Evolutionary conservation across 257 asterid species (phyloP).

Genomic region (Gentiana straminea): DNA sequence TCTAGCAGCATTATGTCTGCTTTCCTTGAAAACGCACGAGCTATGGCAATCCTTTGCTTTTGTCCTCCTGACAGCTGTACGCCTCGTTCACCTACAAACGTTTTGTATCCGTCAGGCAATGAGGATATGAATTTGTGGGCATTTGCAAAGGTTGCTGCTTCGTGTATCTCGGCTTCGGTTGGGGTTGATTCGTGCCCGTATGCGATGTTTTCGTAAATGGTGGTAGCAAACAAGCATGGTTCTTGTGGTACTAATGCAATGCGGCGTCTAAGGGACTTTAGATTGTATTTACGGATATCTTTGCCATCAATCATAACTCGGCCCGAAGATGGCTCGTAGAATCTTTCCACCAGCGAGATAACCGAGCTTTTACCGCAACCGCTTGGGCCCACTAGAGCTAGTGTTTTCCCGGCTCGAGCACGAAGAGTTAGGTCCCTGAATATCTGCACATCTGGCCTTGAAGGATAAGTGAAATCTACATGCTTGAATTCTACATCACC

Average conservation of each 20-base stretch:
- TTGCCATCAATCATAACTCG: constrained; percentile 66
- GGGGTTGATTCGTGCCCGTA: constrained; percentile 61
- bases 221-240: constrained; percentile 70
- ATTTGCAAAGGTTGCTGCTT: constrained; percentile 66
- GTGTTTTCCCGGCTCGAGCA: constrained; percentile 69
- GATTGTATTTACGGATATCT: constrained; percentile 66
- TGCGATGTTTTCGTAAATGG: constrained; percentile 67
- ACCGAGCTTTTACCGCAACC: constrained; percentile 81
- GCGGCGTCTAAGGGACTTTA: constrained; percentile 52
- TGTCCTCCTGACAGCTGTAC: constrained; percentile 80
- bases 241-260: constrained; percentile 75
- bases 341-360: constrained; percentile 49
- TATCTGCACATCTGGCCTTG: constrained; percentile 50
- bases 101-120: constrained; percentile 43
- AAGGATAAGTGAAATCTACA: constrained; percentile 73
- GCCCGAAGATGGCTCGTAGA: constrained; percentile 76
- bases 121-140: constrained; percentile 52
- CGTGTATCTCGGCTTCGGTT: constrained; percentile 58
- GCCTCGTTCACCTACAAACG: constrained; percentile 71
- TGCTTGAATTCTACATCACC: constrained; percentile 82
- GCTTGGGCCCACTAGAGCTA: constrained; percentile 87
- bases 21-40: constrained; percentile 61
- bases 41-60: constrained; percentile 75
- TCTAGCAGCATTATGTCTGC: constrained; percentile 65
- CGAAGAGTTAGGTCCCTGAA: constrained; percentile 57